Evolutionary conservation across 192 early-diverging fungal genomes (phyloP).

Genomic region (Umbelopsis isabellina): DNA sequence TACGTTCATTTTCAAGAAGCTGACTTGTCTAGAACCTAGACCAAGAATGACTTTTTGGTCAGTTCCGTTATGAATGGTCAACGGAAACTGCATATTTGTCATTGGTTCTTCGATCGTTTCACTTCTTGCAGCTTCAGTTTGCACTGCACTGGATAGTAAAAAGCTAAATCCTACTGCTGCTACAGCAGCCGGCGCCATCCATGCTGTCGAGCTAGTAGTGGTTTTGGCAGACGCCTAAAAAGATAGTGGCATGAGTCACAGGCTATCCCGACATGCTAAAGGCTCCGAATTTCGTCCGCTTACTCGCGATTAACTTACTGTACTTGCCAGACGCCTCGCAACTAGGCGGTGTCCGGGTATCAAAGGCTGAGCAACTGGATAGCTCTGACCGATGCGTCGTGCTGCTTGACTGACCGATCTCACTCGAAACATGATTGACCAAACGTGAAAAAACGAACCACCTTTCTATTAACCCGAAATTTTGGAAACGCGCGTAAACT

Average conservation of each 20-base stretch:
- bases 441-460: neutral
- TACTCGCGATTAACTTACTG: neutral
- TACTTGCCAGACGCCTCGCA: neutral
- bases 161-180: neutral
- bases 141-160: neutral
- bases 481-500: neutral
- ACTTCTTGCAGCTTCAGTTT: neutral
- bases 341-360: neutral
- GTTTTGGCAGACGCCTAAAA: neutral
- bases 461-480: neutral
- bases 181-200: neutral
- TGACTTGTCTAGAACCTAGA: constrained; percentile 55
- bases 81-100: neutral
- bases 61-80: constrained; percentile 4
- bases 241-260: no score
- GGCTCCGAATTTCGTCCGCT: no score
- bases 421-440: constrained; percentile 10
- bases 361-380: neutral
- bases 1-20: constrained; percentile 58
- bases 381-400: neutral
- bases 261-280: no score
- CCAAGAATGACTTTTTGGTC: constrained; percentile 42
- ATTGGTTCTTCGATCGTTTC: neutral
- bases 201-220: neutral
- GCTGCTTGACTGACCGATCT: neutral